These are phyloP conservation scores for Suillus decipiens DNA, from an alignment of 768 basidiomycete species.

Conservation along the genomic window DNA sequence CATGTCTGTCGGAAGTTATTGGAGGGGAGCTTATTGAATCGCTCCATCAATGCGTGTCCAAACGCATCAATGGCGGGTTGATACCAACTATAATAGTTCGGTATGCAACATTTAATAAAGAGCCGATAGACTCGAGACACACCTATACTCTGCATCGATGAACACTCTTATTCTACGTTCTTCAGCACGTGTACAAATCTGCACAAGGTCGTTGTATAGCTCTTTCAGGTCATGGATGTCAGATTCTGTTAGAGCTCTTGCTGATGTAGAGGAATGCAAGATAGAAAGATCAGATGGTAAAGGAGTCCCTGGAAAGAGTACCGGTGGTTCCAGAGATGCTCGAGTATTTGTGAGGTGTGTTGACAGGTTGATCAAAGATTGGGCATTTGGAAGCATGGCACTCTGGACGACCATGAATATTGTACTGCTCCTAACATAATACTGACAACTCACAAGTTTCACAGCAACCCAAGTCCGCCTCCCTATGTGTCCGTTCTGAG, in stretches of 20 bases:
- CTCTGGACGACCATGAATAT: conserved; percentile 42
- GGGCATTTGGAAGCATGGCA: conserved; percentile 65
- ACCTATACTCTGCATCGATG: conserved; percentile 87
- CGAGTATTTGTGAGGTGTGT: conserved; percentile 52
- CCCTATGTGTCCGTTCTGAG: conserved; percentile 28
- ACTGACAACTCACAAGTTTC: conserved; percentile 60
- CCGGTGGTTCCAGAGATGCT: conserved; percentile 27
- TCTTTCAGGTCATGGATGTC: conserved; percentile 64
- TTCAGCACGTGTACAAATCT: conserved; percentile 65
- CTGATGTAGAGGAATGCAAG: conserved; percentile 32
- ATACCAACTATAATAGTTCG: conserved; percentile 48
- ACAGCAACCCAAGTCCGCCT: conserved; percentile 82
- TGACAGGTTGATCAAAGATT: conserved; percentile 63
- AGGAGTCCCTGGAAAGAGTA: conserved; percentile 74
- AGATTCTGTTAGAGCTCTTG: conserved; percentile 42
- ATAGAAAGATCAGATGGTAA: conserved; percentile 58
- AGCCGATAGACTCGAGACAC: conserved; percentile 10
- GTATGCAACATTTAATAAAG: background rate
- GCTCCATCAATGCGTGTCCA: conserved; percentile 69
- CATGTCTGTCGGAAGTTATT: background rate
- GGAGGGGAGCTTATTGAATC: conserved; percentile 59
- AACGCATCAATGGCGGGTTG: conserved; percentile 83
- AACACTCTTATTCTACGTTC: conserved; percentile 67
- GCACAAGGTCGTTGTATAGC: conserved; percentile 60
- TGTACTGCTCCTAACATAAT: background rate